Base-by-base conservation (phyloP, 805 yeast species). In the Komagataella pastoris region DNA sequence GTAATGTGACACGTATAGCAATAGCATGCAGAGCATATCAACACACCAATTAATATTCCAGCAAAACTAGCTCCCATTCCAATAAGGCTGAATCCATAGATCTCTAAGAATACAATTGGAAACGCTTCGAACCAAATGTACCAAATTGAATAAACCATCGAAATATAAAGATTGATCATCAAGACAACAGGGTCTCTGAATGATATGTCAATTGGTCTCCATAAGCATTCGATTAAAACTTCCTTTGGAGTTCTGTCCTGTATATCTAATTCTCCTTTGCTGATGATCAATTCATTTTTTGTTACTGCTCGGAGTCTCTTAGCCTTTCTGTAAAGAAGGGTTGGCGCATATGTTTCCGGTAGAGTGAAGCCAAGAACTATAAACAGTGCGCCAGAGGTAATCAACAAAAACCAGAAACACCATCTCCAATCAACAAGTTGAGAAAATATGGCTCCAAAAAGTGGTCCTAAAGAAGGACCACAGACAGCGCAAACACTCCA, bases 61-160 rank as follows among this genome's bases (percentile, higher is more conserved):
- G 76, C 48, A 61, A 70, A 81, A 0, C 81, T 63, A 2, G 69
- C 62, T 17, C 83, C 81, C 30, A 62, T 54, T 51, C 74, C 77
- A 36, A 78, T 68, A 21, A 69, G 57, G 3, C 76, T 70, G 62
- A 81, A 81, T 36, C 68, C 59, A 55, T 77, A 69, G 19, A 68
- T 58, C 2, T 69, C 75, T 7, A 54, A 52, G 54, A 74, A 81
- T 2, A 77, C 79, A 44, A 80, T 66, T 7, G 87, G 86, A 64
- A 77, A 78, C 4, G 79, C 80, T 62, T 81, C 85, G 57, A 80
- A 77, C 69, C 77, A 80, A 19, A 79, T 61, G 60, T 78, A 81
- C 54, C 77, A 56, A 30, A 74, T 62, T 24, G 82, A 76, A 61
- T 80, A 81, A 6, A 72, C 66, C 50, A 80, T 57, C 0, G 81